A percentile compares a stretch with the other conserved stretches of the same genome.
These are phyloP conservation scores for Cutaneotrichosporon sp. DNA, from an alignment of 1,284 basidiomycete genomes.

Conservation along the genomic window DNA sequence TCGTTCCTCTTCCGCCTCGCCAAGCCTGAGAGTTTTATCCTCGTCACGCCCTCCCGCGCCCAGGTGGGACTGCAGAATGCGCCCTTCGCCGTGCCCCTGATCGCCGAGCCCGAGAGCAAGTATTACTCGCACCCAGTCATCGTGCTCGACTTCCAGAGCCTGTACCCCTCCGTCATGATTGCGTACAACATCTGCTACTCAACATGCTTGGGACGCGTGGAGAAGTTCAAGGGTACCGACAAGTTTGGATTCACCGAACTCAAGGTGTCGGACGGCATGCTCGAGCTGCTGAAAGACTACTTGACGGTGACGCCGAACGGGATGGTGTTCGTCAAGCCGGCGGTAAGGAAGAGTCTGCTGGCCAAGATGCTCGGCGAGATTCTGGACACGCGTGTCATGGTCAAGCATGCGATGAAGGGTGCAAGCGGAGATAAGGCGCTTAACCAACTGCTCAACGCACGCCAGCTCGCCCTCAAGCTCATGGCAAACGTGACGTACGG, in stretches of 20 bases:
- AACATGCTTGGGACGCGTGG: constrained; percentile 87
- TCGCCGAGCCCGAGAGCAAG: constrained; percentile 90
- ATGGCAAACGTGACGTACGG: constrained; percentile 88
- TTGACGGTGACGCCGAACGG: constrained; percentile 90
- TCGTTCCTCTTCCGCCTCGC: constrained; percentile 96
- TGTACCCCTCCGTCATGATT: constrained; percentile 98
- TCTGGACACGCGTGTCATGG: constrained; percentile 95
- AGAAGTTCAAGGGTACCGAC: constrained; percentile 77
- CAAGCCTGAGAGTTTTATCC: constrained; percentile 91
- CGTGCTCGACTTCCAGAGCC: constrained; percentile 91
- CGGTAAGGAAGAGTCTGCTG: constrained; percentile 79
- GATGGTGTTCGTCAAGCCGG: constrained; percentile 84
- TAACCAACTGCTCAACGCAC: constrained; percentile 72
- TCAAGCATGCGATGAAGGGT: constrained; percentile 90
- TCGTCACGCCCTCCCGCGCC: constrained; percentile 78
- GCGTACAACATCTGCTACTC: constrained; percentile 98
- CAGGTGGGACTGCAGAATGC: constrained; percentile 96
- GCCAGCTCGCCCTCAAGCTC: constrained; percentile 83
- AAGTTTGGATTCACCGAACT: constrained; percentile 80
- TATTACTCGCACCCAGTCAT: constrained; percentile 90
- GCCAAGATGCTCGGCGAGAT: constrained; percentile 91
- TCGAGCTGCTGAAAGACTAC: constrained; percentile 69
- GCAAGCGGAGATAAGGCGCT: constrained; percentile 73
- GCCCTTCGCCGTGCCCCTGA: constrained; percentile 82
- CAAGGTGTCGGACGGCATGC: constrained; percentile 66